Conservation (phyloP, 2,329 filamentous ascomycete species). For the Westerdykella aurantiaca region DNA sequence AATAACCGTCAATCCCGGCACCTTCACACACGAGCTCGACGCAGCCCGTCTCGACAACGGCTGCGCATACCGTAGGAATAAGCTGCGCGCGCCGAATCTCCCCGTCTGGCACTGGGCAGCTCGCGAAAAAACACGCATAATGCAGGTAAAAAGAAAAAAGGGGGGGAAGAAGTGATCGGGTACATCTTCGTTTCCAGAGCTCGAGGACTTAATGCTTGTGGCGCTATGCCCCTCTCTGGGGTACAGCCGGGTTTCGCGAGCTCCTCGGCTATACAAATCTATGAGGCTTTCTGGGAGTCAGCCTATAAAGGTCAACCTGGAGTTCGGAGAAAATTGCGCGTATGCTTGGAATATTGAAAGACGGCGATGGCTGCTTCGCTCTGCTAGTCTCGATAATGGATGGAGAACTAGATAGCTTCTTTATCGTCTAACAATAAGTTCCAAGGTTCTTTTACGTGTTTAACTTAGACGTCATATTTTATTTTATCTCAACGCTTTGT, state of each 20-base stretch:
- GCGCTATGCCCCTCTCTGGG: slow-evolving; percentile 9
- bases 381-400: too few relatives aligned
- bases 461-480: too few relatives aligned
- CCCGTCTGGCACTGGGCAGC: slow-evolving; percentile 16
- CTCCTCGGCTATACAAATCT: slow-evolving; percentile 16
- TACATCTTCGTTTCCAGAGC: background rate
- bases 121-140: slow-evolving; percentile 23
- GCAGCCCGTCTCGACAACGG: slow-evolving; percentile 3
- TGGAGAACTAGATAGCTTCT: too few relatives aligned
- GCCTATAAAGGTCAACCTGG: too few relatives aligned
- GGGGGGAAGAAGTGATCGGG: background rate
- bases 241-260: slow-evolving; percentile 1
- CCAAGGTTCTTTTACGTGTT: too few relatives aligned
- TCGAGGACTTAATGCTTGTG: slow-evolving; percentile 5
- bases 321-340: too few relatives aligned
- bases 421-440: too few relatives aligned
- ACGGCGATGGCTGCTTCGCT: too few relatives aligned
- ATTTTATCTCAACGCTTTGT: too few relatives aligned
- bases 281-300: too few relatives aligned
- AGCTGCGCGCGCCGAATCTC: slow-evolving; percentile 10
- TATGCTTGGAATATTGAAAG: too few relatives aligned
- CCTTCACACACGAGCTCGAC: slow-evolving; percentile 13
- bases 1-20: slow-evolving; percentile 22
- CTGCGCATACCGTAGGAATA: background rate
- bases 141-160: slow-evolving; percentile 1